Percentiles rank a stretch among this genome's conserved stretches.
Conservation (phyloP, 768 basidiomycete species). For the Lactarius akahatsu region DNA sequence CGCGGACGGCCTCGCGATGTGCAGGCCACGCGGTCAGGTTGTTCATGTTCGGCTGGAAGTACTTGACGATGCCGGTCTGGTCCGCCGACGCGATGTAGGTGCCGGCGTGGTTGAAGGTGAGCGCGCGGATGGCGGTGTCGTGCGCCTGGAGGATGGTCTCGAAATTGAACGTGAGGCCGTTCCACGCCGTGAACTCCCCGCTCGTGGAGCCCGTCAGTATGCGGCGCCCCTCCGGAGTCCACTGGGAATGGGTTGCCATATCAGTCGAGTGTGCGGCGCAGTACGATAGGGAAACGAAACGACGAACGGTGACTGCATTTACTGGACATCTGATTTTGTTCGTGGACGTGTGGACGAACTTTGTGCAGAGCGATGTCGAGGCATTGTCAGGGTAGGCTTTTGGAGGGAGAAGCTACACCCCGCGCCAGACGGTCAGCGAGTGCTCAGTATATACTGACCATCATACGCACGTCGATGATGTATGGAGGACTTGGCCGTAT, state of each 20-base stretch:
- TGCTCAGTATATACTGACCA: conserved; percentile 24
- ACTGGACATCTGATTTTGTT: conserved; percentile 99
- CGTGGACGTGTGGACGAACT: conserved; percentile 96
- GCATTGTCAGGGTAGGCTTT: conserved; percentile 89
- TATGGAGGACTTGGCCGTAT: conserved; percentile 85
- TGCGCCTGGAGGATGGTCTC: conserved; percentile 99
- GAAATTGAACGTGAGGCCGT: conserved; percentile 98
- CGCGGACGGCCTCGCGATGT: conserved; percentile 94
- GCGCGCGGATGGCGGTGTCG: conserved; percentile 88
- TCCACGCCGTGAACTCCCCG: conserved; percentile 99
- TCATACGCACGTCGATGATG: conserved; percentile 74
- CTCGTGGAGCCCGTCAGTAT: conserved; percentile 93
- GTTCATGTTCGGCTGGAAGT: conserved; percentile 99
- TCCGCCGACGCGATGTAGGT: conserved; percentile 90
- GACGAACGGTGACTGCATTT: conserved; percentile 86
- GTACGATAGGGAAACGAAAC: not conserved
- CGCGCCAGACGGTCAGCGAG: conserved; percentile 20
- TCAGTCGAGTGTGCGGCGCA: conserved; percentile 7
- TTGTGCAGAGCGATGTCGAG: conserved; percentile 92
- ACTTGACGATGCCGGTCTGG: conserved; percentile 93
- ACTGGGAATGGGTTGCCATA: conserved; percentile 47
- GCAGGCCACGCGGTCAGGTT: conserved; percentile 94
- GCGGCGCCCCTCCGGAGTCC: conserved; percentile 95
- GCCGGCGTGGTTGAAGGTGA: conserved; percentile 92
- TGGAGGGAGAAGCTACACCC: conserved; percentile 80